Conservation (phyloP, 164 flowering plant species). For the Cinnamomum chago region DNA sequence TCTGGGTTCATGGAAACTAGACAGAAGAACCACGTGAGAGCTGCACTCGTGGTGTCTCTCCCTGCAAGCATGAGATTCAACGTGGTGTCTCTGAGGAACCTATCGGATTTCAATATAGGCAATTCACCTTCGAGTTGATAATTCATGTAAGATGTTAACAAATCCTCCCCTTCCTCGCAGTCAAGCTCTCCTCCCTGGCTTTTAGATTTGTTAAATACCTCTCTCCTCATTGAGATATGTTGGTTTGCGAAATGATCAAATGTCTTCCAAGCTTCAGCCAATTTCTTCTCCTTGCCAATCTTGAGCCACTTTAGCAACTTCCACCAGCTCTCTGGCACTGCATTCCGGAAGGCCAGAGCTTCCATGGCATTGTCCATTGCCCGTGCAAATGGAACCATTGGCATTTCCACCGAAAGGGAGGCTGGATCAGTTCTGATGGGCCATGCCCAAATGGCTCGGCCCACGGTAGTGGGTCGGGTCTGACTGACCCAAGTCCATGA, state of each 20-base stretch:
- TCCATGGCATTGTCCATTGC: slow-evolving; percentile 22
- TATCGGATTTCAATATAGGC: not conserved
- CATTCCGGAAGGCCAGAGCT: slow-evolving; percentile 16
- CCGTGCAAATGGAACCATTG: slow-evolving; percentile 13
- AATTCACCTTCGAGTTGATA: slow-evolving; percentile 5
- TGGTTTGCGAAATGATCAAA: slow-evolving; percentile 10
- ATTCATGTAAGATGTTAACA: slow-evolving; percentile 10
- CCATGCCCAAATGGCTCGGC: no score
- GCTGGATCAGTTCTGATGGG: slow-evolving; percentile 6
- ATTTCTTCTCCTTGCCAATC: slow-evolving; percentile 23
- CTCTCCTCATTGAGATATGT: not conserved
- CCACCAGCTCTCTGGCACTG: slow-evolving; percentile 21
- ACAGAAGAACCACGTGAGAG: slow-evolving; percentile 37
- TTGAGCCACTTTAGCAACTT: slow-evolving; percentile 17
- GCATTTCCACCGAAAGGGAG: slow-evolving; percentile 13
- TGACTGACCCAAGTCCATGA: no score
- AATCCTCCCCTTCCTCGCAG: not conserved
- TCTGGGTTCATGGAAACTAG: slow-evolving; percentile 9
- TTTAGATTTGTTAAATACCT: not conserved
- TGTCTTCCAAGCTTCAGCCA: not conserved
- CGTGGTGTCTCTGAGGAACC: slow-evolving; percentile 27
- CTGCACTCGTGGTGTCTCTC: slow-evolving; percentile 26
- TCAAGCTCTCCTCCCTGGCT: not conserved
- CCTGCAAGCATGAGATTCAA: slow-evolving; percentile 28
- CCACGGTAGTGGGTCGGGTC: no score